Conservation (phyloP, 2,329 filamentous ascomycete species). For the Magnaporthiopsis poae region DNA sequence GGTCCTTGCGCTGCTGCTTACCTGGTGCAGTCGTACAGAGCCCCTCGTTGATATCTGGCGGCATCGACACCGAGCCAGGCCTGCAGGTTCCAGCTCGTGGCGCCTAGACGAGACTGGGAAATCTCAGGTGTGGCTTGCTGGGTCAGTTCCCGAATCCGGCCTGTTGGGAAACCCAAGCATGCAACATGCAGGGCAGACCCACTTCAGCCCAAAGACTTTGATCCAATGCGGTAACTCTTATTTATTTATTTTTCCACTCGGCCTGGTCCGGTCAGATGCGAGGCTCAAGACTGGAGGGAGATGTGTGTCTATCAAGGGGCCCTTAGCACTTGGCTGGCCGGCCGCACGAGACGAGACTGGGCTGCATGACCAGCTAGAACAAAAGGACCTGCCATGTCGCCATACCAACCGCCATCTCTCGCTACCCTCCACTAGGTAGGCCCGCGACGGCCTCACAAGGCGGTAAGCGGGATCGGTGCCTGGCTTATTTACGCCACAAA, state of each 20-base stretch:
- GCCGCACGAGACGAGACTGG: background rate
- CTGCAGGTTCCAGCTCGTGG: background rate
- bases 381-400: background rate
- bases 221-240: background rate
- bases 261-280: background rate
- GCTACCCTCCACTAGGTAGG: background rate
- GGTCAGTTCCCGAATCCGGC: slow-evolving; percentile 1
- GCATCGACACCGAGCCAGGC: background rate
- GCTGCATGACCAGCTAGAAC: background rate
- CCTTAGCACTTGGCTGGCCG: background rate
- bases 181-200: background rate
- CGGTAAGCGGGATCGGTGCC: background rate
- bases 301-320: background rate
- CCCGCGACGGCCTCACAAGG: background rate
- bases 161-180: background rate
- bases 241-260: too few species aligned
- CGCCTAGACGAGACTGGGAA: background rate
- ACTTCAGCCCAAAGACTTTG: background rate
- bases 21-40: background rate
- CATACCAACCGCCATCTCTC: background rate
- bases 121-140: slow-evolving; percentile 3
- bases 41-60: background rate
- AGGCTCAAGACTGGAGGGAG: background rate
- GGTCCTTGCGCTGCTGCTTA: background rate
- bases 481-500: slow-evolving; percentile 5